phyloP scores from a whole-genome alignment of 2,329 filamentous ascomycete species.

The Zopfia rhizophila region DNA sequence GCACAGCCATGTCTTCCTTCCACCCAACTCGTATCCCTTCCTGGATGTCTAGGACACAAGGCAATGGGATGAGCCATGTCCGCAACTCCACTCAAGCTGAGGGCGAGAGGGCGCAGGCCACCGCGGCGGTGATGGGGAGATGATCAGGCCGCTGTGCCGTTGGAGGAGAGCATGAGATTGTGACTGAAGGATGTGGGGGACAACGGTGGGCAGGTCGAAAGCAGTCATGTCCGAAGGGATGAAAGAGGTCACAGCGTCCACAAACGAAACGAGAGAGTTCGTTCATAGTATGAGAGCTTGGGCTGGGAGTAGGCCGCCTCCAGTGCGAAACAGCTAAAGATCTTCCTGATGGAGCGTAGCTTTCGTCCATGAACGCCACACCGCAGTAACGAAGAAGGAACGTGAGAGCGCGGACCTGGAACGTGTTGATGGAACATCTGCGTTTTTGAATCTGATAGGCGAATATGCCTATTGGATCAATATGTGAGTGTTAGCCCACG shows the following conservation, averaged over 20 bases:
- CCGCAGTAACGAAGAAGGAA: too few species aligned
- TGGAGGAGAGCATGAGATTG: conserved; percentile 15
- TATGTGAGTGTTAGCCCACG: too few species aligned
- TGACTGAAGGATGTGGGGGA: conserved; percentile 7
- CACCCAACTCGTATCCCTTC: neutral
- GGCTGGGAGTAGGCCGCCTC: conserved; percentile 4
- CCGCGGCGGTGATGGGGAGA: conserved; percentile 16
- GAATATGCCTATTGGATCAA: too few species aligned
- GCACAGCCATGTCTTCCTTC: neutral
- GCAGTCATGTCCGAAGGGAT: conserved; percentile 12
- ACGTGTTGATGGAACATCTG: too few species aligned
- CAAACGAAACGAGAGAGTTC: conserved; percentile 1
- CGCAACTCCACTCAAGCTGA: conserved; percentile 15
- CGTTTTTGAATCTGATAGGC: too few species aligned
- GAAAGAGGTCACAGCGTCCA: conserved; percentile 1
- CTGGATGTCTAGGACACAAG: conserved; percentile 11
- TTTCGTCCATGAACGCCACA: too few species aligned
- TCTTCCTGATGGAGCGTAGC: too few species aligned
- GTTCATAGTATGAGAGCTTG: too few species aligned
- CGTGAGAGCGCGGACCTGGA: too few species aligned
- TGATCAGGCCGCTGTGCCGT: conserved; percentile 14
- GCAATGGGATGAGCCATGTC: conserved; percentile 14
- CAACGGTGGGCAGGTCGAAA: conserved; percentile 4
- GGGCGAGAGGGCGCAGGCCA: conserved; percentile 8
- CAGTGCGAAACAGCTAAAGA: conserved; percentile 5